These are phyloP conservation scores for Ampelomyces quisqualis DNA, from an alignment of 2,329 filamentous ascomycete genomes.

Conservation along the genomic window DNA sequence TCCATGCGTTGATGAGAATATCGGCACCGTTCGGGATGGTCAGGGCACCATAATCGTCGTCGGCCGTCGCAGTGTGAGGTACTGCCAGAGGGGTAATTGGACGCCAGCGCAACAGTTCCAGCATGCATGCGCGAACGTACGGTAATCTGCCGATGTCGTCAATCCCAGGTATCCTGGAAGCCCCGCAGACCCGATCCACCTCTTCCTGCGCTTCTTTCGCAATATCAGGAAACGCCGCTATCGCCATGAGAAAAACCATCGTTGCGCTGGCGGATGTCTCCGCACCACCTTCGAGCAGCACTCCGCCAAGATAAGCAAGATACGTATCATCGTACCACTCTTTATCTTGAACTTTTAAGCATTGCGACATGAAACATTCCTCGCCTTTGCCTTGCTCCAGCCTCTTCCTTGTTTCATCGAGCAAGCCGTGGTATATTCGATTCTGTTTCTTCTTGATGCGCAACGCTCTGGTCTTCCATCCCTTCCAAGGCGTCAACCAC, in stretches of 20 bases:
- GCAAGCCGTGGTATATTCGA: constrained; percentile 5
- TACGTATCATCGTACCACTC: constrained; percentile 2
- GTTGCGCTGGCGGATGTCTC: constrained; percentile 36
- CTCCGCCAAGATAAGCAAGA: constrained; percentile 34
- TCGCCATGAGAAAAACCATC: constrained; percentile 22
- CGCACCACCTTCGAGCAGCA: constrained; percentile 35
- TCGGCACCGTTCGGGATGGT: constrained; percentile 15
- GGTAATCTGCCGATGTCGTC: constrained; percentile 7
- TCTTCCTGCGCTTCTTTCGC: constrained; percentile 57
- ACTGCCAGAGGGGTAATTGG: constrained; percentile 12
- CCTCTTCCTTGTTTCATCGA: constrained; percentile 8
- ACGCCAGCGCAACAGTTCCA: constrained; percentile 16
- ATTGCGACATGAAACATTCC: constrained; percentile 5
- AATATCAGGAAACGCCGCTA: constrained; percentile 51
- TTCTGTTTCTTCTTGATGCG: constrained; percentile 7
- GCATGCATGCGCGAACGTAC: constrained; percentile 9
- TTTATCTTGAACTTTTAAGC: constrained; percentile 8
- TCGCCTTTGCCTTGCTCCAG: constrained; percentile 3
- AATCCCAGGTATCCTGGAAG: constrained; percentile 6
- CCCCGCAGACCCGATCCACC: constrained; percentile 58
- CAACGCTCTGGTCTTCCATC: constrained; percentile 10
- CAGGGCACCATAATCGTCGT: constrained; percentile 15
- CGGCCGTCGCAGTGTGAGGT: constrained; percentile 8
- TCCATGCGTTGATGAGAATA: constrained; percentile 16
- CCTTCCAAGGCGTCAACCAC: constrained; percentile 11